Base-by-base conservation (phyloP, 2,329 filamentous ascomycete species). In the Didymella lethalis region DNA sequence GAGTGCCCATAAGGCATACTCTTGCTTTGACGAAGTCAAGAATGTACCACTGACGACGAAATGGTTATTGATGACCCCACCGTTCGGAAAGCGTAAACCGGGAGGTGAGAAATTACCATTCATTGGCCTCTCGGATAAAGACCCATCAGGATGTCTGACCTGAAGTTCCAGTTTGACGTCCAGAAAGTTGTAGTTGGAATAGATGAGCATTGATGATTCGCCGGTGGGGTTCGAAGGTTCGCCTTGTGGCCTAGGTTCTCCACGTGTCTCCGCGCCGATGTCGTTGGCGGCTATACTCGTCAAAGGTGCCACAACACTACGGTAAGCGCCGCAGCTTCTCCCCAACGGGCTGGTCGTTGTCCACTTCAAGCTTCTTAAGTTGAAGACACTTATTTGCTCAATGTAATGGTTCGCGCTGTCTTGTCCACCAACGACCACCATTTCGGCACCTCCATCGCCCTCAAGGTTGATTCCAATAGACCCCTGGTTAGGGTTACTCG, bases 391-490 rank as follows among this genome's bases (percentile, higher is more conserved):
- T 64, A 99, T 96, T 78, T 99, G 93, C 77, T 99, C 94, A 66
- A 99, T 99, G 74, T 99, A 99, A 76, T 97, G 93, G 76, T 99
- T 99, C n/a, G 90, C 90, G 53, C 91, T 95, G 73, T 99, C 95
- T 77, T 99, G 95, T 0, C 95, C 95, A 60, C 95, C 95, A 7
- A 98, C 93, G 14, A 99, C 90, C 6, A 99, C 86, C 94, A 99
- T 97, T 76, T 99, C 94, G 1, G 95, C 92, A 31, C 95, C 95
- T 16, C 95, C 95, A 20, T 88, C 87, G 0, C 95, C 94, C 76
- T 99, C 93, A 59, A 98, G 88, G 63, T 90, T 90, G 57, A 97
- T 89, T 2, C 94, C 94, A 57, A 97, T 88, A 3, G 90, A 87
- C 16, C 94, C 94, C 72, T 95, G 91, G 73, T 97, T 95, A 2